Conservation (phyloP, 2,329 filamentous ascomycete species). For the Fusarium agapanthi region DNA sequence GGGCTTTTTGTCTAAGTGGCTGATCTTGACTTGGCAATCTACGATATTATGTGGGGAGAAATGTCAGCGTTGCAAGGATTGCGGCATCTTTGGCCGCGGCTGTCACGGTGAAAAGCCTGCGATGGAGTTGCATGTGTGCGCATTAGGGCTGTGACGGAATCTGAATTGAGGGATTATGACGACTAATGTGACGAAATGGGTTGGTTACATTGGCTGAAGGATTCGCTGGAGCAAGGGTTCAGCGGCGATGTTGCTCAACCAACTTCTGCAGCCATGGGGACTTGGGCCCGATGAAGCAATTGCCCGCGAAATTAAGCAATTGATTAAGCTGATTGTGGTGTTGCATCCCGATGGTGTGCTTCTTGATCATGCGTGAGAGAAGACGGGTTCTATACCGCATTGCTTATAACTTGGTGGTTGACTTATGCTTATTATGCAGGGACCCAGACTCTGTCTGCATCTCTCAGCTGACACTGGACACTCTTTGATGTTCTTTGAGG, state of each 20-base stretch:
- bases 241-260: not conserved
- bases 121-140: conserved; percentile 17
- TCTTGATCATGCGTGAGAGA: not conserved
- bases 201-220: not conserved
- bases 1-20: conserved; percentile 23
- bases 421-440: conserved; percentile 12
- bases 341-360: not conserved
- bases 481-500: accelerated
- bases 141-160: not conserved
- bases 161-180: conserved; percentile 5
- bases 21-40: conserved; percentile 25
- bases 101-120: conserved; percentile 1
- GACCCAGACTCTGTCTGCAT: not conserved
- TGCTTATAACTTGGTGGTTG: not conserved
- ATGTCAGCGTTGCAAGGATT: conserved; percentile 20
- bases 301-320: not conserved
- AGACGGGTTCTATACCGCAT: not conserved
- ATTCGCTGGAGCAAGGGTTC: not conserved
- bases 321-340: not conserved
- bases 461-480: not conserved
- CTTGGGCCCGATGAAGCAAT: not conserved
- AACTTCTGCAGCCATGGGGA: not conserved
- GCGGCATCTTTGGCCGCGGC: conserved; percentile 29
- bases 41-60: conserved; percentile 7
- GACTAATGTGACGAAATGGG: conserved; percentile 7